Percentiles rank a stretch among this genome's conserved stretches.
Conservation (phyloP, 257 asterid species). For the Nicotiana benthamiana region DNA sequence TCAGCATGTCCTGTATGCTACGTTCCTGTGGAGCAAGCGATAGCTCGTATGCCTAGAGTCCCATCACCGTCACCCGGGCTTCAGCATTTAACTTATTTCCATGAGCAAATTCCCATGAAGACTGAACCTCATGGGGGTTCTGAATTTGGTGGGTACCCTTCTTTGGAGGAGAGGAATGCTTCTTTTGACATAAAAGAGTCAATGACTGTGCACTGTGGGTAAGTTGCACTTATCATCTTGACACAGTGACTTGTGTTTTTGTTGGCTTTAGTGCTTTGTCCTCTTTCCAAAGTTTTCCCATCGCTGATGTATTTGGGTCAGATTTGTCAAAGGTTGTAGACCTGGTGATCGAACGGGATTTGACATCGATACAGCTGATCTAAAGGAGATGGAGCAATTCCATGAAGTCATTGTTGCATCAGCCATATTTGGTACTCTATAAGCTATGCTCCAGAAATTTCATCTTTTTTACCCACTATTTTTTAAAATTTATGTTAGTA, state of each 20-base stretch:
- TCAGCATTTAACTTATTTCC: constrained; percentile 57
- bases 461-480: not conserved
- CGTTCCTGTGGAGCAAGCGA: constrained; percentile 73
- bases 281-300: not conserved
- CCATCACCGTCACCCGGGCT: constrained; percentile 68
- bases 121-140: constrained; percentile 73
- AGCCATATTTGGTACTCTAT: constrained; percentile 84
- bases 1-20: constrained; percentile 96
- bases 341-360: constrained; percentile 80
- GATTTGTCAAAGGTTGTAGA: constrained; percentile 86
- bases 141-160: constrained; percentile 95
- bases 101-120: constrained; percentile 48
- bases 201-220: constrained; percentile 98
- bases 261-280: not conserved
- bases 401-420: constrained; percentile 93
- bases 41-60: constrained; percentile 63
- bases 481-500: not conserved
- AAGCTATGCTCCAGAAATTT: constrained; percentile 14
- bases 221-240: constrained; percentile 25
- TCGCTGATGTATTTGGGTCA: constrained; percentile 19
- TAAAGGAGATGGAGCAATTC: constrained; percentile 53
- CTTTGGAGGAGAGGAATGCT: constrained; percentile 60
- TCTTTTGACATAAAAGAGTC: constrained; percentile 62
- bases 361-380: constrained; percentile 77
- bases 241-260: not conserved